Evolutionary conservation across 2,329 filamentous ascomycete genomes (phyloP).

Genomic region (Thelonectria rubi): DNA sequence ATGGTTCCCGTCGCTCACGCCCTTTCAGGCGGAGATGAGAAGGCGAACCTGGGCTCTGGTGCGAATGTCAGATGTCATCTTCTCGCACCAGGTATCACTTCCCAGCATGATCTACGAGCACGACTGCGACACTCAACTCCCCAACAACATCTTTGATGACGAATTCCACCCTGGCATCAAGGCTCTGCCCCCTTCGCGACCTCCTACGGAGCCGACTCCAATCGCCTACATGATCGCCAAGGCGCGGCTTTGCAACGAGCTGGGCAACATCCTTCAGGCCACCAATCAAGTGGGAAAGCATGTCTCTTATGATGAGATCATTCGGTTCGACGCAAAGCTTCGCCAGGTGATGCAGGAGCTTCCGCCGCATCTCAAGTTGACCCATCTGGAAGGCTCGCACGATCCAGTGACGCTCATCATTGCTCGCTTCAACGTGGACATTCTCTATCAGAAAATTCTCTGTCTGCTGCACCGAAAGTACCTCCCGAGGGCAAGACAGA

Average conservation of each 20-base stretch:
- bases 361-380: slow-evolving; percentile 81
- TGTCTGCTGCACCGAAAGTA: slow-evolving; percentile 92
- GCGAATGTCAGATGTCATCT: slow-evolving; percentile 77
- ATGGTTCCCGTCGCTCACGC: slow-evolving; percentile 75
- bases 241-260: slow-evolving; percentile 71
- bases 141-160: slow-evolving; percentile 82
- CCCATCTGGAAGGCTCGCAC: slow-evolving; percentile 76
- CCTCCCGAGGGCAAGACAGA: slow-evolving; percentile 78
- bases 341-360: slow-evolving; percentile 71
- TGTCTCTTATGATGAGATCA: slow-evolving; percentile 70
- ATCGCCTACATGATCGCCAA: slow-evolving; percentile 84
- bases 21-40: slow-evolving; percentile 79
- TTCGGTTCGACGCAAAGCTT: slow-evolving; percentile 69
- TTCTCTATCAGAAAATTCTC: slow-evolving; percentile 87
- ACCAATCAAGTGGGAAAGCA: slow-evolving; percentile 65
- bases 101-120: slow-evolving; percentile 76
- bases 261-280: slow-evolving; percentile 76
- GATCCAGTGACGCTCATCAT: slow-evolving; percentile 88
- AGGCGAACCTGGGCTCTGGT: slow-evolving; percentile 75
- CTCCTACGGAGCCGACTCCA: slow-evolving; percentile 75
- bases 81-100: slow-evolving; percentile 77
- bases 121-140: slow-evolving; percentile 78
- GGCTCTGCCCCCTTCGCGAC: slow-evolving; percentile 71
- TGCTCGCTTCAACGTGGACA: slow-evolving; percentile 83
- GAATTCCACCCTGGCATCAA: slow-evolving; percentile 77